Conservation (phyloP, 2,329 filamentous ascomycete species). For the Magnaporthiopsis poae region DNA sequence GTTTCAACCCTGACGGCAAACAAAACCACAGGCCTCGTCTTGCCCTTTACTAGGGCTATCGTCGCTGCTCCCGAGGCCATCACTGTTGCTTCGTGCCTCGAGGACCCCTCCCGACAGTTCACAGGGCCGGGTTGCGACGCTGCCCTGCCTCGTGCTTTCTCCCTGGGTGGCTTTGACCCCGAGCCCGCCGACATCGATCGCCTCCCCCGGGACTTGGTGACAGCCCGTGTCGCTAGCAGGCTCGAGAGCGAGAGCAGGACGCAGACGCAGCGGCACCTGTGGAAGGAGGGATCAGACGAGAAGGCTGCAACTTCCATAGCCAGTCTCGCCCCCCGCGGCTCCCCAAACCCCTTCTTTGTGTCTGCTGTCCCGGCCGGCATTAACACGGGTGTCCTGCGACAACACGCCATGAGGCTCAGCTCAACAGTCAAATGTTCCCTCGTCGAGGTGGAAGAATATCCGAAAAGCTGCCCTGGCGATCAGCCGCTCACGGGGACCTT, state of each 20-base stretch:
- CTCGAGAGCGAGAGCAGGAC: background rate
- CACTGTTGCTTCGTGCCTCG: background rate
- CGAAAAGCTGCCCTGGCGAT: background rate
- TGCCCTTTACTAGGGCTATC: background rate
- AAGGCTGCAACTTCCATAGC: background rate
- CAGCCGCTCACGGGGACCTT: background rate
- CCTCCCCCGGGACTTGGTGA: background rate
- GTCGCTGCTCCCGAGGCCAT: background rate
- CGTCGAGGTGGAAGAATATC: background rate
- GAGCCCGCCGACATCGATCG: conserved; percentile 1
- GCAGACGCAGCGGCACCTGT: background rate
- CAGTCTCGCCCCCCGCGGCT: background rate
- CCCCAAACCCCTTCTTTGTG: conserved; percentile 1
- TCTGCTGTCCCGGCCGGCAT: conserved; percentile 3
- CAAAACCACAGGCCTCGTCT: background rate
- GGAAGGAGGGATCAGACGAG: background rate
- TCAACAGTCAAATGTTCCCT: conserved; percentile 1
- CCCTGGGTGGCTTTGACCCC: background rate
- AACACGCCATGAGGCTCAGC: conserved; percentile 9
- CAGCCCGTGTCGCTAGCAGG: background rate
- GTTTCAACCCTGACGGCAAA: background rate
- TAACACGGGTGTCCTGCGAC: conserved; percentile 9
- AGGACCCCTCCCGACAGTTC: conserved; percentile 1
- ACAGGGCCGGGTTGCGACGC: background rate
- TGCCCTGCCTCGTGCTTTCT: background rate